phyloP scores from a whole-genome alignment of 306 rosid genomes.

The Neltuma alba region DNA sequence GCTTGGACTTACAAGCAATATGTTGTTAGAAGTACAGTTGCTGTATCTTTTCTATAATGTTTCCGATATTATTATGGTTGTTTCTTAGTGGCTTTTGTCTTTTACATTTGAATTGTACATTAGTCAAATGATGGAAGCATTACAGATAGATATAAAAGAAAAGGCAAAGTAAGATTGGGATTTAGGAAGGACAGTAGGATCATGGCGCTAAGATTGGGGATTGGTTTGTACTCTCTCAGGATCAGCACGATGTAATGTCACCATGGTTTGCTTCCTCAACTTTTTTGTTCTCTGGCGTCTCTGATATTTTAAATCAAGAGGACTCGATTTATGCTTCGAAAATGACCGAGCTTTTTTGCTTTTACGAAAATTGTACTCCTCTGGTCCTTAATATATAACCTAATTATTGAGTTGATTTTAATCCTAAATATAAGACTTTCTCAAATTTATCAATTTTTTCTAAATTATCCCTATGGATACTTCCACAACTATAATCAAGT shows the following conservation, averaged over 20 bases:
- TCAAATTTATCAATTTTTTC: too few species aligned
- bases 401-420: too few species aligned
- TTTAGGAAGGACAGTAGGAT: neutral
- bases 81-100: neutral
- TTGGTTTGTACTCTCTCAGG: neutral
- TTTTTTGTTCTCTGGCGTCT: constrained; percentile 4
- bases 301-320: neutral
- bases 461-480: too few species aligned
- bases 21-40: constrained; percentile 73
- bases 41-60: constrained; percentile 55
- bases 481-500: too few species aligned
- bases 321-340: neutral
- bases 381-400: too few species aligned
- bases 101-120: constrained; percentile 9
- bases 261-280: neutral
- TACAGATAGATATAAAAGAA: neutral
- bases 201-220: constrained; percentile 1
- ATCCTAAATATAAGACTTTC: too few species aligned
- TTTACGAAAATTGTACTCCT: neutral
- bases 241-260: neutral
- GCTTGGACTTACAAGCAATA: constrained; percentile 59
- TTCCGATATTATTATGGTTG: neutral
- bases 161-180: neutral
- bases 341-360: neutral
- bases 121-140: constrained; percentile 32